Base-by-base conservation (phyloP, 495 filamentous ascomycete species). In the Wilcoxina mikolae region DNA sequence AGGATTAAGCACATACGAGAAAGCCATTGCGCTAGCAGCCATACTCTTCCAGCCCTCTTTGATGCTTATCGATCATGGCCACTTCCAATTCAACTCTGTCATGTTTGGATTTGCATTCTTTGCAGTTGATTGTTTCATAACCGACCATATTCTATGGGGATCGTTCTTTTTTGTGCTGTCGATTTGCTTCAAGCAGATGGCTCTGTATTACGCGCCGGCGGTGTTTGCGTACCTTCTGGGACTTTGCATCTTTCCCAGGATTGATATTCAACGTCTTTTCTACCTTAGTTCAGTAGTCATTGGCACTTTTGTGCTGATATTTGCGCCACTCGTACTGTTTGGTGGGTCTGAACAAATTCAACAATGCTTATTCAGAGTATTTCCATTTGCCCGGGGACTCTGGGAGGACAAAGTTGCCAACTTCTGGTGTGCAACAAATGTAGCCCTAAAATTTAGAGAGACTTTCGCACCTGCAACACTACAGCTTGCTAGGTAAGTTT, bases 381-480 rank as follows among this genome's bases (percentile, higher is more conserved):
- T 98, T 62, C 91, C 91, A 4, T 96, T 98, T 61, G 79, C 87
- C 11, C 80, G 91, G 25, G 91, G 91, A 18, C 73, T 96, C 25
- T 98, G 95, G 64, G 91, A 98, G 71, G 91, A 96, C 71, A 98
- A 98, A 68, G 91, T 98, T 28, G 91, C 91, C 57, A 98, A 98
- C 61, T 79, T 94, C 61, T 98, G 91, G 91, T 98, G 91, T 66
- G 81, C 87, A 12, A 71, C 88, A 48, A 90, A 96, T 68, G 80
- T 89, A 0, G 72, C 90, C 45, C 74, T 94, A 70, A 98, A 96
- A 69, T 76, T 95, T 35, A 76, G 82, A 54, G 71, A 78, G 10
- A 72, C 74, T 39, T 85, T 83, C 44, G 78, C 81, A 5, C 56
- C 76, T 11, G 71, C 74, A 3, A 58, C 85, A 10, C 74, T 96